These are phyloP conservation scores for Cutaneotrichosporon sp. DNA, from an alignment of 1,284 basidiomycete genomes.

Conservation along the genomic window DNA sequence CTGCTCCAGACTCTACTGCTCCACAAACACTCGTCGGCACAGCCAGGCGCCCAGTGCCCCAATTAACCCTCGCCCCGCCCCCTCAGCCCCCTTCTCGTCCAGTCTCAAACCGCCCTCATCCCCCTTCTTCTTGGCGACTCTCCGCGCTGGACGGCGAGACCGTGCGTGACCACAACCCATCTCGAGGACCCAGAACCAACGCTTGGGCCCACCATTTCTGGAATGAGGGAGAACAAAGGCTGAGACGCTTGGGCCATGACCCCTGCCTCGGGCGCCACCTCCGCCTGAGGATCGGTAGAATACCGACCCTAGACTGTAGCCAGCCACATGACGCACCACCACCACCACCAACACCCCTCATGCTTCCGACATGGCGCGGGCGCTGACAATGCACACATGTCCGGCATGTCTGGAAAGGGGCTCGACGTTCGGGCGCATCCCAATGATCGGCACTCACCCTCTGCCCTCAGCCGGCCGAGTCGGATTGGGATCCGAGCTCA, in stretches of 20 bases:
- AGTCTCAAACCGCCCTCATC: neutral
- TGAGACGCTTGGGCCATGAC: neutral
- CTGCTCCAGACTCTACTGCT: neutral
- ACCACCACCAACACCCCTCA: too few relatives aligned
- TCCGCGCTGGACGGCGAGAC: neutral
- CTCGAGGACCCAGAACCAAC: neutral
- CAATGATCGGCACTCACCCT: neutral
- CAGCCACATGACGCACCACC: conserved; percentile 1
- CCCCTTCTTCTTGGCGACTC: neutral
- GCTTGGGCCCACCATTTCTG: neutral
- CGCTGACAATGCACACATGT: neutral
- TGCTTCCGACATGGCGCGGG: conserved; percentile 1
- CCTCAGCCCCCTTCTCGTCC: neutral
- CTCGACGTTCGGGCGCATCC: neutral
- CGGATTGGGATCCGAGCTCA: neutral
- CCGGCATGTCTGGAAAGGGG: neutral
- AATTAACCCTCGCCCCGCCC: neutral
- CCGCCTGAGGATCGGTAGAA: neutral
- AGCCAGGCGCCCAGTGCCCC: conserved; percentile 1
- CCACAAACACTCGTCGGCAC: neutral
- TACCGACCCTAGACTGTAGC: neutral
- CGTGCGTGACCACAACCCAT: neutral
- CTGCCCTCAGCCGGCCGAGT: neutral
- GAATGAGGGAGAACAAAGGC: conserved; percentile 5
- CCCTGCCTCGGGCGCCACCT: neutral